Conservation (phyloP, 2,329 filamentous ascomycete genomes). For the Exophiala spinifera region DNA sequence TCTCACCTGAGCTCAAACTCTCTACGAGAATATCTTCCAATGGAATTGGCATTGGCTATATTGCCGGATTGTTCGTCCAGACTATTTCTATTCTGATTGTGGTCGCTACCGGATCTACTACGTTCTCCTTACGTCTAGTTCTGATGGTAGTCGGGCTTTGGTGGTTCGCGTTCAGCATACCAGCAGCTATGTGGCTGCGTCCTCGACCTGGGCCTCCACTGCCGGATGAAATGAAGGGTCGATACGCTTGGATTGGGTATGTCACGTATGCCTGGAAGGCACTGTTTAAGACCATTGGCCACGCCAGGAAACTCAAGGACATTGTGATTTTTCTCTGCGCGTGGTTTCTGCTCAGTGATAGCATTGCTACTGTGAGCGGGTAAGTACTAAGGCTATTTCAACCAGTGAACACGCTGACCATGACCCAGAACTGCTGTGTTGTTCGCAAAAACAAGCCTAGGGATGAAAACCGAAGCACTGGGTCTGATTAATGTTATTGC, state of each 20-base stretch:
- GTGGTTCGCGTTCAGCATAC: conserved; percentile 92
- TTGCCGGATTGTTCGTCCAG: conserved; percentile 80
- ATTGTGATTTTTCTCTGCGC: conserved; percentile 81
- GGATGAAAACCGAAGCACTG: conserved; percentile 83
- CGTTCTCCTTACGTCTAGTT: conserved; percentile 80
- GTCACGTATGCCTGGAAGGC: conserved; percentile 82
- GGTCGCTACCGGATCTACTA: conserved; percentile 68
- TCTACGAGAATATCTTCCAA: conserved; percentile 89
- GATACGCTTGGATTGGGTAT: conserved; percentile 63
- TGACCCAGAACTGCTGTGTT: conserved; percentile 70
- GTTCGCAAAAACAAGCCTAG: conserved; percentile 88
- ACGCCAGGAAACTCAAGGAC: conserved; percentile 72
- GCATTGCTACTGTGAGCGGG: conserved; percentile 88
- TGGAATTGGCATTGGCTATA: conserved; percentile 91
- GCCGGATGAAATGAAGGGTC: conserved; percentile 39
- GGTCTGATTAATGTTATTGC: conserved; percentile 93
- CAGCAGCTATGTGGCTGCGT: conserved; percentile 81
- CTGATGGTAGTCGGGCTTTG: conserved; percentile 83
- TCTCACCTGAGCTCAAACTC: conserved; percentile 68
- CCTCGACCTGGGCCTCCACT: conserved; percentile 85
- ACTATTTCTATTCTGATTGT: conserved; percentile 76
- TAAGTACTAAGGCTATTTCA: conserved; percentile 1
- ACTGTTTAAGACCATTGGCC: conserved; percentile 72
- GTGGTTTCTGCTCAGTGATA: conserved; percentile 94
- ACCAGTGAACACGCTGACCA: not conserved